Conservation (phyloP, 306 rosid genomes). For the barrel medic (Medicago truncatula) region MtrunA17r5.0-ANR NC_053046.1:33035501-33036000, state of each 20-base stretch:
- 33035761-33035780: conserved; percentile 93
- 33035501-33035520: conserved; percentile 14
- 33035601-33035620: conserved; percentile 22
- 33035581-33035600: background rate
- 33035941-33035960: no score
- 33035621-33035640: conserved; percentile 59
- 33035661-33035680: conserved; percentile 92
- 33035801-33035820: conserved; percentile 84
- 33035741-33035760: conserved; percentile 70
- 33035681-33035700: conserved; percentile 82
- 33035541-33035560: conserved; percentile 23
- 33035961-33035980: no score
- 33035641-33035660: conserved; percentile 82
- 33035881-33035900: conserved; percentile 22
- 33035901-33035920: conserved; percentile 3
- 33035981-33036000: no score
- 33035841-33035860: conserved; percentile 83
- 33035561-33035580: conserved; percentile 16
- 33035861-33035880: conserved; percentile 17
- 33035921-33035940: conserved; percentile 9
- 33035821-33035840: conserved; percentile 90
- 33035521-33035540: background rate
- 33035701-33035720: conserved; percentile 79
- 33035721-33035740: conserved; percentile 81
- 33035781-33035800: conserved; percentile 91